phyloP scores from a whole-genome alignment of 2,329 filamentous ascomycete genomes.

The Talaromyces sp. region DNA sequence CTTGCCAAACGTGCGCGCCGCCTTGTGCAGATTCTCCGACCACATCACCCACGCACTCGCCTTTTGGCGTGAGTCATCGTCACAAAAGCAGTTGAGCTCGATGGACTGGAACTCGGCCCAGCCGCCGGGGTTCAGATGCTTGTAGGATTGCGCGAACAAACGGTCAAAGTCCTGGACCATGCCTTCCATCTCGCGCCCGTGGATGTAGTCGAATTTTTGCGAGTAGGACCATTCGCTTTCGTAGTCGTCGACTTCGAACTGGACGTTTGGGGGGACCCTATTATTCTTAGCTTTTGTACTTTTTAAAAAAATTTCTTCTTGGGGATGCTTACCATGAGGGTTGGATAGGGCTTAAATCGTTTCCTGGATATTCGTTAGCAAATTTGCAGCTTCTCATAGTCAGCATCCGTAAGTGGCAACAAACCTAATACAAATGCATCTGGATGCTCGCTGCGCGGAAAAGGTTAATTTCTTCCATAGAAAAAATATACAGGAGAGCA shows the following conservation, averaged over 20 bases:
- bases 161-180: slow-evolving; percentile 18
- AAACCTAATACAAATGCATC: slow-evolving; percentile 23
- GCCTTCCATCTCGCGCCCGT: slow-evolving; percentile 19
- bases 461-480: neutral
- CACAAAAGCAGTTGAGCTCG: slow-evolving; percentile 13
- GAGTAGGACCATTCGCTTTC: slow-evolving; percentile 20
- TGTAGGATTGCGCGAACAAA: slow-evolving; percentile 15
- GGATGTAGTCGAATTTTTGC: slow-evolving; percentile 20
- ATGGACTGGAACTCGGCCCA: slow-evolving; percentile 17
- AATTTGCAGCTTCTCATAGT: neutral
- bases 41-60: slow-evolving; percentile 12
- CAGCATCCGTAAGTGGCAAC: too few species aligned
- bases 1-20: slow-evolving; percentile 19
- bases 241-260: slow-evolving; percentile 21
- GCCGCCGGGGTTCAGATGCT: slow-evolving; percentile 17
- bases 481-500: neutral
- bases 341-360: slow-evolving; percentile 29
- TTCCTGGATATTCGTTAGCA: slow-evolving; percentile 4
- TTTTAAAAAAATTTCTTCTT: neutral
- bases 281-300: neutral
- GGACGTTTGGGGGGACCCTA: slow-evolving; percentile 21
- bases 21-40: slow-evolving; percentile 15
- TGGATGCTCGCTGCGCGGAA: slow-evolving; percentile 18
- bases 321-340: slow-evolving; percentile 14
- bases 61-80: slow-evolving; percentile 14